These are phyloP conservation scores for Trametes polyzona DNA, from an alignment of 1,284 basidiomycete species.

Conservation along the genomic window DNA sequence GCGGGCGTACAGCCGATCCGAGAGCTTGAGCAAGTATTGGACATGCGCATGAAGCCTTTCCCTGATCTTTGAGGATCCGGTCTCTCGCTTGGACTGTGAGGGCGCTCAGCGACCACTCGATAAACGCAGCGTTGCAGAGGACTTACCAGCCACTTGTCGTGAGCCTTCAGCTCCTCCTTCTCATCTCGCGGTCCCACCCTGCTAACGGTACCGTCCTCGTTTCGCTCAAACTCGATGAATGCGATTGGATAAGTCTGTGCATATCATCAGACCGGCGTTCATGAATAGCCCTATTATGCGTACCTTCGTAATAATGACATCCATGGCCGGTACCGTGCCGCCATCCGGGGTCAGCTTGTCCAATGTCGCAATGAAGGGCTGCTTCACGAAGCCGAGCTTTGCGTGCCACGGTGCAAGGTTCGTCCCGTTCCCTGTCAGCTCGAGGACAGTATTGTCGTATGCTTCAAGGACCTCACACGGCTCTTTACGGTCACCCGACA, in stretches of 20 bases:
- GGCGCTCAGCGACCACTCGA: constrained; percentile 4
- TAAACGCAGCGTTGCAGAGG: not conserved
- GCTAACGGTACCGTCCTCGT: constrained; percentile 54
- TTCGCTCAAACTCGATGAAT: constrained; percentile 62
- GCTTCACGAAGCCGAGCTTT: constrained; percentile 76
- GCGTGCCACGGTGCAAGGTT: constrained; percentile 88
- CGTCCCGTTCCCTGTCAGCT: constrained; percentile 83
- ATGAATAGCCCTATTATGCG: constrained; percentile 26
- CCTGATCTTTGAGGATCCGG: constrained; percentile 56
- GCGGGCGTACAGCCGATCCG: constrained; percentile 35
- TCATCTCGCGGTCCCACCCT: constrained; percentile 67
- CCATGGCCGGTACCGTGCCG: constrained; percentile 77
- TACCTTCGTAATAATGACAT: constrained; percentile 76
- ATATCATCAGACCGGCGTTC: constrained; percentile 13
- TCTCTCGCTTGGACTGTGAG: constrained; percentile 55
- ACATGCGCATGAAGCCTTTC: constrained; percentile 58
- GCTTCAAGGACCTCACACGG: constrained; percentile 86
- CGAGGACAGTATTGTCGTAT: constrained; percentile 68
- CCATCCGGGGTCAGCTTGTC: constrained; percentile 84
- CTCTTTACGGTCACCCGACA: constrained; percentile 73
- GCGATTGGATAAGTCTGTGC: constrained; percentile 63
- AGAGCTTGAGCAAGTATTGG: constrained; percentile 59
- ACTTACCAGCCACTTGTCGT: constrained; percentile 73
- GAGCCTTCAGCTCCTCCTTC: constrained; percentile 65
- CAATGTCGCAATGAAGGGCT: constrained; percentile 74